These are phyloP conservation scores for Myriosclerotinia duriaeana DNA, from an alignment of 2,329 filamentous ascomycete species.

Conservation along the genomic window DNA sequence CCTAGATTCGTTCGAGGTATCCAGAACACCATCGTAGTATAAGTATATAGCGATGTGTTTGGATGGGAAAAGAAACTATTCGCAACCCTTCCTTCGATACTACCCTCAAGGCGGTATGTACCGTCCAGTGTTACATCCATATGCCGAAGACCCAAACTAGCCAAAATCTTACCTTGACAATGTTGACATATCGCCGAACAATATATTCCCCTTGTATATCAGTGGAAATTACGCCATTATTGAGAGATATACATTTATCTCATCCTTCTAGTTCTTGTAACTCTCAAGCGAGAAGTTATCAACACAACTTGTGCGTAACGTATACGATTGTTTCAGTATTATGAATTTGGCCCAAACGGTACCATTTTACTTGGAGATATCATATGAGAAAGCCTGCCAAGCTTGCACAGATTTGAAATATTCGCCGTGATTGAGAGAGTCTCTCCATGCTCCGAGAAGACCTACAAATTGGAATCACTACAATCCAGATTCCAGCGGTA, in stretches of 20 bases:
- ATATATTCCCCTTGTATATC: neutral
- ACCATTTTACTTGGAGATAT: neutral
- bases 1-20: neutral
- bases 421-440: neutral
- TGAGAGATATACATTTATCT: neutral
- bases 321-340: neutral
- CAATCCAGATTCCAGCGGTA: too few species aligned
- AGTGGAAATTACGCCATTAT: neutral
- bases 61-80: neutral
- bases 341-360: neutral
- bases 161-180: neutral
- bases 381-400: neutral
- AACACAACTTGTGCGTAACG: neutral
- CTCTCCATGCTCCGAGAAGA: neutral
- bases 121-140: slow-evolving; percentile 1
- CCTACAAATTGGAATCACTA: neutral
- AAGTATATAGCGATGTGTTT: slow-evolving; percentile 7
- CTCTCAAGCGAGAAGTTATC: slow-evolving; percentile 2
- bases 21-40: neutral
- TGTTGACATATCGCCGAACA: slow-evolving; percentile 4
- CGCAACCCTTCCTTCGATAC: neutral
- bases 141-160: neutral
- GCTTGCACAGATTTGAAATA: neutral
- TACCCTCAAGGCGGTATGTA: slow-evolving; percentile 1
- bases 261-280: neutral